A percentile compares a stretch with the other conserved stretches of the same genome.
Evolutionary conservation across 805 yeast genomes (phyloP).

Genomic region (Saccharomycopsis fermentans): DNA sequence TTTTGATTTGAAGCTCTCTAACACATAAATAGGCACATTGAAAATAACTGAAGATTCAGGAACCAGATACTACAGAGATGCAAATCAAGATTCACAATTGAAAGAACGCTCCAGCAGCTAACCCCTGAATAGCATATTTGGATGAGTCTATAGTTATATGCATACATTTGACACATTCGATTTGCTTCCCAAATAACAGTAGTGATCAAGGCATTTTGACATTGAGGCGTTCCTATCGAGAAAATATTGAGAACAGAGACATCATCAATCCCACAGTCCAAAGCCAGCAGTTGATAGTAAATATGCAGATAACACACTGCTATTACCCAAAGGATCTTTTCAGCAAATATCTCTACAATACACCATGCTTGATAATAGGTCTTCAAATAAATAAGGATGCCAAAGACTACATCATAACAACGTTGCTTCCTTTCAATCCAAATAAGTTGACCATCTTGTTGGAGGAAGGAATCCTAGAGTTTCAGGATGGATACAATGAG

Average conservation of each 20-base stretch:
- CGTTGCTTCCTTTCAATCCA: slow-evolving; percentile 15
- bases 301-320: slow-evolving; percentile 11
- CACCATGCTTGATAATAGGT: slow-evolving; percentile 16
- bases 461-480: neutral
- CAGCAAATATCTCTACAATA: slow-evolving; percentile 9
- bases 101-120: too few species aligned
- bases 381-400: slow-evolving; percentile 5
- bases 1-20: neutral
- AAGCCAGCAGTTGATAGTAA: neutral
- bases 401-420: slow-evolving; percentile 14
- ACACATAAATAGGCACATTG: neutral
- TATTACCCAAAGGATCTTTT: slow-evolving; percentile 18
- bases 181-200: too few species aligned
- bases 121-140: too few species aligned
- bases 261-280: too few species aligned
- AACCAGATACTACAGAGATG: neutral
- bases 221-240: too few species aligned
- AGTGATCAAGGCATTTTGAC: too few species aligned
- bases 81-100: too few species aligned
- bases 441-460: slow-evolving; percentile 6
- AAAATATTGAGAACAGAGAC: too few species aligned
- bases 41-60: neutral
- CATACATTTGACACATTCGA: too few species aligned
- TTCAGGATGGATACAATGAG: neutral
- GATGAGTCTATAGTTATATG: too few species aligned